A percentile compares a stretch with the other conserved stretches of the same genome.
Evolutionary conservation across 2,329 filamentous ascomycete species (phyloP).

Genomic region (Phoma sp.): DNA sequence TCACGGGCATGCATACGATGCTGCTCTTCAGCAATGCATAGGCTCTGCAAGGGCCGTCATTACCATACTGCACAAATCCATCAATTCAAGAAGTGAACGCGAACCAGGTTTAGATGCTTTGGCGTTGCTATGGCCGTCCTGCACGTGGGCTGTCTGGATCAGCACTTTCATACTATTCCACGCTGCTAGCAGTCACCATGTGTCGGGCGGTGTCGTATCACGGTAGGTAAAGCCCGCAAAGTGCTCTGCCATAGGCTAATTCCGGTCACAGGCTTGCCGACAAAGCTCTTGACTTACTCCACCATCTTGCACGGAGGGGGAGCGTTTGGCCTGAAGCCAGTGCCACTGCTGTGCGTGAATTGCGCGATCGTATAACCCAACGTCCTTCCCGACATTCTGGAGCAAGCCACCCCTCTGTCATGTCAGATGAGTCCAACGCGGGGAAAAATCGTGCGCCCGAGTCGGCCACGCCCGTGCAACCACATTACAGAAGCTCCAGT

Average conservation of each 20-base stretch:
- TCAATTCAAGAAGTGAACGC: slow-evolving; percentile 19
- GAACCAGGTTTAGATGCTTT: slow-evolving; percentile 26
- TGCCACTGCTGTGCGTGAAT: slow-evolving; percentile 36
- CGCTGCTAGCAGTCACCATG: slow-evolving; percentile 57
- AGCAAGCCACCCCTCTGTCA: neutral
- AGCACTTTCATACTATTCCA: slow-evolving; percentile 61
- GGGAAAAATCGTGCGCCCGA: neutral
- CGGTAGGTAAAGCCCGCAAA: slow-evolving; percentile 43
- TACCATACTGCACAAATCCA: slow-evolving; percentile 48
- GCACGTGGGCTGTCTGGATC: slow-evolving; percentile 63
- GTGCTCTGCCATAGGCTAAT: neutral
- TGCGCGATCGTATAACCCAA: slow-evolving; percentile 27
- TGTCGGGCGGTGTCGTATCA: slow-evolving; percentile 49
- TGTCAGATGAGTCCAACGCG: neutral
- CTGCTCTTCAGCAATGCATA: slow-evolving; percentile 61
- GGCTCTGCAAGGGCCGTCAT: slow-evolving; percentile 59
- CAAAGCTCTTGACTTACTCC: slow-evolving; percentile 32
- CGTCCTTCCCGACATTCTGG: neutral
- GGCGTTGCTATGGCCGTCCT: slow-evolving; percentile 59
- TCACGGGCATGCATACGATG: slow-evolving; percentile 55
- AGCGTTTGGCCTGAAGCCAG: slow-evolving; percentile 42
- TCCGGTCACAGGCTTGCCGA: slow-evolving; percentile 28
- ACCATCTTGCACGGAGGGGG: slow-evolving; percentile 36
- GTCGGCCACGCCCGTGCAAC: neutral
- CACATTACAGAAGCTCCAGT: slow-evolving; percentile 6